These are phyloP conservation scores for Pichia sp. DNA, from an alignment of 1,139 yeast genomes.

Conservation along the genomic window DNA sequence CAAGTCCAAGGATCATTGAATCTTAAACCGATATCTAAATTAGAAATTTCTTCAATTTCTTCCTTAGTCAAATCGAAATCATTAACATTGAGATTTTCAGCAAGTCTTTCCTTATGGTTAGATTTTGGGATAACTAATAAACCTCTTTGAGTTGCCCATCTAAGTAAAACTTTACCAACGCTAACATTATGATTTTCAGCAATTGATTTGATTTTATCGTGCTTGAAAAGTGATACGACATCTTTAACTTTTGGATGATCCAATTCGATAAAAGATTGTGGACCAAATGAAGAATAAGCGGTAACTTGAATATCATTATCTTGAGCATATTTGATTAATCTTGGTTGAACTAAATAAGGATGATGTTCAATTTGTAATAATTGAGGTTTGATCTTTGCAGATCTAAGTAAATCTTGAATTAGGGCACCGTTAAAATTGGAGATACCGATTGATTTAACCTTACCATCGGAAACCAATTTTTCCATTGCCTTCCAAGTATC, in stretches of 20 bases:
- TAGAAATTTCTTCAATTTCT: slow-evolving; percentile 46
- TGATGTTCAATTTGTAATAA: slow-evolving; percentile 88
- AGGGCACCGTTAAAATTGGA: slow-evolving; percentile 78
- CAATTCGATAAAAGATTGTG: slow-evolving; percentile 64
- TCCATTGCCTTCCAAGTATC: slow-evolving; percentile 83
- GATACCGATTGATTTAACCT: slow-evolving; percentile 69
- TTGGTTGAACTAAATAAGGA: slow-evolving; percentile 78
- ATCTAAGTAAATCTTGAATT: slow-evolving; percentile 65
- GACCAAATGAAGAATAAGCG: slow-evolving; percentile 84
- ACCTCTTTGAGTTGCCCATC: slow-evolving; percentile 78
- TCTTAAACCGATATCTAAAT: slow-evolving; percentile 61
- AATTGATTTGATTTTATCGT: slow-evolving; percentile 43
- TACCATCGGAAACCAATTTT: slow-evolving; percentile 51
- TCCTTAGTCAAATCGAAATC: slow-evolving; percentile 47
- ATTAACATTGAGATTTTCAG: slow-evolving; percentile 49
- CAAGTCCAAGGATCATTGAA: slow-evolving; percentile 84
- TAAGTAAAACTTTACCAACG: slow-evolving; percentile 57
- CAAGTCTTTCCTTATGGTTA: slow-evolving; percentile 52
- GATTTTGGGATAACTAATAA: slow-evolving; percentile 73
- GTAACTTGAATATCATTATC: slow-evolving; percentile 59
- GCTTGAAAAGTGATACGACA: slow-evolving; percentile 49
- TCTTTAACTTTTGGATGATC: slow-evolving; percentile 44
- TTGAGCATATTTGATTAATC: slow-evolving; percentile 57
- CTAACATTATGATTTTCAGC: slow-evolving; percentile 47
- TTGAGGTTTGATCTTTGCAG: slow-evolving; percentile 67